Conservation (phyloP, 2,329 filamentous ascomycete species). For the Stenocarpella maydis region DNA sequence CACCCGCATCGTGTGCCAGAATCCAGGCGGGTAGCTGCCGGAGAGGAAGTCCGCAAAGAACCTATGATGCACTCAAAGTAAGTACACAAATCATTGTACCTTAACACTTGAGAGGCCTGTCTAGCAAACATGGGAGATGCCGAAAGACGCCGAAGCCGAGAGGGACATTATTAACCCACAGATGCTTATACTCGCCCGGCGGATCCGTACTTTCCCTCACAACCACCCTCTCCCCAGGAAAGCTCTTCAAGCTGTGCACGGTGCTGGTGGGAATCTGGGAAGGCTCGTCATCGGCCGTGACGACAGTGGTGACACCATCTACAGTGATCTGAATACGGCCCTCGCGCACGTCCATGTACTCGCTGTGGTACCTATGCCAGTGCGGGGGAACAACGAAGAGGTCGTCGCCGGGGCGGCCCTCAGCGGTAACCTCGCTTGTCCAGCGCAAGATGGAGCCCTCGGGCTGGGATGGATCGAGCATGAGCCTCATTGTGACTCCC, state of each 20-base stretch:
- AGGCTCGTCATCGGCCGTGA: background rate
- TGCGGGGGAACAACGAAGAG: no score
- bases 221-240: slow-evolving; percentile 22
- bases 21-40: background rate
- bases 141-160: background rate
- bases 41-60: slow-evolving; percentile 23
- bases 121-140: no score
- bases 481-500: no score
- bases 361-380: no score
- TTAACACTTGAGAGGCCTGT: no score
- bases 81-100: background rate
- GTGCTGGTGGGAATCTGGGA: background rate
- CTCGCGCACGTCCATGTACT: background rate
- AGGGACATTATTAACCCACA: background rate
- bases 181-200: slow-evolving; percentile 22
- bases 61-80: background rate
- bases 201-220: slow-evolving; percentile 23
- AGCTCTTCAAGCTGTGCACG: slow-evolving; percentile 4
- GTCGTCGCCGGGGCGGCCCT: no score
- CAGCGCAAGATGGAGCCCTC: no score
- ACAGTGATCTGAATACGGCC: slow-evolving; percentile 14
- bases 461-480: no score
- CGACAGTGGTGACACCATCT: background rate
- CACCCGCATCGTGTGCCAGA: slow-evolving; percentile 21
- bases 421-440: no score